phyloP scores from a whole-genome alignment of 2,329 filamentous ascomycete genomes.

The Ambrosiella cleistominuta region DNA sequence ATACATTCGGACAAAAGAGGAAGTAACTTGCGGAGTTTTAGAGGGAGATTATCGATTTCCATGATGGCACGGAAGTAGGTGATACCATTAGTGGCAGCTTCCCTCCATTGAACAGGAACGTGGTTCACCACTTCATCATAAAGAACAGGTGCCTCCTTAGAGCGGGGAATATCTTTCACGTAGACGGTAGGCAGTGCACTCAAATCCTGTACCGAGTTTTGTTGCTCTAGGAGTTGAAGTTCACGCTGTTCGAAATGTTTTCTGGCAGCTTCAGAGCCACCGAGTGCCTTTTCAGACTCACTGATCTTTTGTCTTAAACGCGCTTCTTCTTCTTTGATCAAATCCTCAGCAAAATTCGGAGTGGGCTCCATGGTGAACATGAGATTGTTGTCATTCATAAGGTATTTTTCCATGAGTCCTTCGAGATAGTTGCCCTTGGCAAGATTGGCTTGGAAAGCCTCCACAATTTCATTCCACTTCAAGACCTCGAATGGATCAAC shows the following conservation, averaged over 20 bases:
- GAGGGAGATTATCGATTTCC: constrained; percentile 57
- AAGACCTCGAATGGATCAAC: constrained; percentile 81
- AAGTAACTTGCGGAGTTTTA: constrained; percentile 67
- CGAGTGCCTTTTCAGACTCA: constrained; percentile 48
- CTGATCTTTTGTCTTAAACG: constrained; percentile 60
- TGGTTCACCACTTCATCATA: constrained; percentile 48
- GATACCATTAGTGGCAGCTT: constrained; percentile 84
- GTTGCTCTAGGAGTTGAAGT: constrained; percentile 59
- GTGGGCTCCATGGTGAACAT: constrained; percentile 92
- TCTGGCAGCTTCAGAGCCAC: constrained; percentile 53
- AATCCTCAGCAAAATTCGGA: constrained; percentile 51
- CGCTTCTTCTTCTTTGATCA: constrained; percentile 59
- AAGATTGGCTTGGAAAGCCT: constrained; percentile 62
- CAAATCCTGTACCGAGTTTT: constrained; percentile 70
- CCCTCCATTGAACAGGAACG: constrained; percentile 69
- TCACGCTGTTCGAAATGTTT: constrained; percentile 61
- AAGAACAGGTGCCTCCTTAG: constrained; percentile 42
- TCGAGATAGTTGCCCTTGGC: constrained; percentile 68
- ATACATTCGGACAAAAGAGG: constrained; percentile 84
- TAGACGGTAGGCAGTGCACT: constrained; percentile 76
- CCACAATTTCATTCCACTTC: constrained; percentile 78
- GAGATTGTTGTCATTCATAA: constrained; percentile 71
- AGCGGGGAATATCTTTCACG: constrained; percentile 73
- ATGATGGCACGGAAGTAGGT: constrained; percentile 92
- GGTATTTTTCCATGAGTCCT: constrained; percentile 69